phyloP scores from a whole-genome alignment of 352 stramenopile genomes.

The Phytophthora meadii region DNA sequence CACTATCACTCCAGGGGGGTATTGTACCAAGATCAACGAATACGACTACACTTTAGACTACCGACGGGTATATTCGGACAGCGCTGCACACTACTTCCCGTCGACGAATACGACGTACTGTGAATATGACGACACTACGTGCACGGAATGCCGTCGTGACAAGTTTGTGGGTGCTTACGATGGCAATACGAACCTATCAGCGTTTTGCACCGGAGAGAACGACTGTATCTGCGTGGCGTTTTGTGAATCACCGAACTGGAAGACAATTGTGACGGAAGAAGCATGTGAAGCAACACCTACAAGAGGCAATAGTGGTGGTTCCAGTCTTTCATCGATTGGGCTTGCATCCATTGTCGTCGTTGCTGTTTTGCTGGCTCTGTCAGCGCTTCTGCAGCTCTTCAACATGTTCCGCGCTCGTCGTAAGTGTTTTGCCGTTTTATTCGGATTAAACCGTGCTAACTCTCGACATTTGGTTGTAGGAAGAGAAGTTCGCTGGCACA shows the following conservation, averaged over 20 bases:
- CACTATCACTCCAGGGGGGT: constrained; percentile 60
- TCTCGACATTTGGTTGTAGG: constrained; percentile 7
- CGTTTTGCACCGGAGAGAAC: constrained; percentile 53
- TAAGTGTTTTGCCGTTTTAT: constrained; percentile 25
- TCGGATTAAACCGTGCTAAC: not conserved
- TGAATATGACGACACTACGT: constrained; percentile 40
- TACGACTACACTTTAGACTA: constrained; percentile 57
- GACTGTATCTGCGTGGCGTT: constrained; percentile 62
- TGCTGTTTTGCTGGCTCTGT: constrained; percentile 36
- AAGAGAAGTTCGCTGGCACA: constrained; percentile 28
- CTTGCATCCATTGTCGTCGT: constrained; percentile 41
- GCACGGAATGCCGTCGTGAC: constrained; percentile 27
- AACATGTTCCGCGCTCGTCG: constrained; percentile 34
- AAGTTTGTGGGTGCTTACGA: constrained; percentile 37
- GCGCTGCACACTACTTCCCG: constrained; percentile 54
- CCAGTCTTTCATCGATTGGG: constrained; percentile 33
- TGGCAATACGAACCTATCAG: constrained; percentile 35
- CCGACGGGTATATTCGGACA: constrained; percentile 36
- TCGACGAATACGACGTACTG: constrained; percentile 72
- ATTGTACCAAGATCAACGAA: constrained; percentile 55
- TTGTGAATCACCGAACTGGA: constrained; percentile 58
- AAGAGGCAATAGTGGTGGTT: constrained; percentile 6
- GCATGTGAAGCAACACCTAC: constrained; percentile 41
- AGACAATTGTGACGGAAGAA: constrained; percentile 41
- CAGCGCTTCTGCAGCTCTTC: constrained; percentile 35